Evolutionary conservation across 441 rosid genomes (phyloP), one percentile per base, ranked within the genome.

Genomic region (Croton setiger): DNA sequence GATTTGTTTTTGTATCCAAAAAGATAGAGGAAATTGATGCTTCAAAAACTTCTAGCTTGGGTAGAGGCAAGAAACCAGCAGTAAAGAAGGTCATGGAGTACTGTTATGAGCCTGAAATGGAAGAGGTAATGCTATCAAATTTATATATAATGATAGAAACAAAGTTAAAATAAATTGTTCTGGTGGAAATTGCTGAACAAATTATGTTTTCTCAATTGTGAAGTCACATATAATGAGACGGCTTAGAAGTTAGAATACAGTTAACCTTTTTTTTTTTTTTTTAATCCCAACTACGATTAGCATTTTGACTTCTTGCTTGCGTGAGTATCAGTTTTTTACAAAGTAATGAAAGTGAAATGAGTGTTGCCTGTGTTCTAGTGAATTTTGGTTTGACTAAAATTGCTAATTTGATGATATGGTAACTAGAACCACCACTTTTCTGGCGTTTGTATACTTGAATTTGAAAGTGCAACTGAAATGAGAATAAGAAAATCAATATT

Each of bases 51-150:
- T 82, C 81, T 53, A 76, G 79, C 78, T 80, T 78, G 33, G 73
- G 67, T 58, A 81, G 90, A 82, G 83, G 92, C 80, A 94, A 85
- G 86, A 94, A 87, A 75, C 73, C 84, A 69, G 43, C 75, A 17
- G 74, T 82, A 39, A 91, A 86, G 80, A 91, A 45, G 74, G 89
- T 91, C 78, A 90, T 91, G 93, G 96, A 94, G 80, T 91, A 91
- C 79, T 88, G 91, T 72, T 94, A 88, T 72, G 98, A 94, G 81
- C 91, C 98, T 70, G 98, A 94, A 83, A 90, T 94, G 98, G 97
- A 89, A 83, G 97, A 87, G 97, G 97, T 94, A 85, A 69, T 57
- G 71, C 66, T 60, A 71, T 60, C 41, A 66, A 55, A 47, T 36
- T 67, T 36, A 9, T 66, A 13, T n/a, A 11, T 55, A 12, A 49